phyloP scores from a whole-genome alignment of 2,329 filamentous ascomycete genomes.

The Colletotrichum higginsianum region DNA sequence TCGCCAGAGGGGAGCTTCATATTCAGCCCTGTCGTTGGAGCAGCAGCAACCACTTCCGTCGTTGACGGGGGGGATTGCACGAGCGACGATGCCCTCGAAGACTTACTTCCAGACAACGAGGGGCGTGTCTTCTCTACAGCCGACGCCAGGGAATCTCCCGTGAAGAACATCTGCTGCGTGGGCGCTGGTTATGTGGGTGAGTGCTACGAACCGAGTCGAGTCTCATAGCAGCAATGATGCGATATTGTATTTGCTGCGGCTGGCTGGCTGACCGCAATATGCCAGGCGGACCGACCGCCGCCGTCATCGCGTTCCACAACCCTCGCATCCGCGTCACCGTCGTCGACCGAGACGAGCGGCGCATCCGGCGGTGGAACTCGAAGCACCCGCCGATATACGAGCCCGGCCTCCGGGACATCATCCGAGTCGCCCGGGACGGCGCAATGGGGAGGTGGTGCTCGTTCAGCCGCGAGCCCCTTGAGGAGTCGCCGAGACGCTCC shows the following conservation, averaged over 20 bases:
- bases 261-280: neutral
- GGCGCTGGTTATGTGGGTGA: conserved; percentile 83
- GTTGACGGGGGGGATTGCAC: conserved; percentile 37
- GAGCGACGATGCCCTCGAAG: conserved; percentile 40
- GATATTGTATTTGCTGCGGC: too few relatives aligned
- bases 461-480: conserved; percentile 54
- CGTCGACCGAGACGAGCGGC: conserved; percentile 75
- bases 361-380: conserved; percentile 82
- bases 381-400: conserved; percentile 82
- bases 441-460: conserved; percentile 55
- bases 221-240: too few relatives aligned
- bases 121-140: neutral
- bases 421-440: conserved; percentile 74
- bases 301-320: conserved; percentile 81
- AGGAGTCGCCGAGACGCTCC: conserved; percentile 44
- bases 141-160: conserved; percentile 20
- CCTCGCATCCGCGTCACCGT: conserved; percentile 81
- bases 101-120: neutral
- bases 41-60: conserved; percentile 43
- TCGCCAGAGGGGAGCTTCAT: conserved; percentile 60
- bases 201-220: conserved; percentile 48
- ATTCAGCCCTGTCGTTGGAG: conserved; percentile 58
- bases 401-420: conserved; percentile 77
- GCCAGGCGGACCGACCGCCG: conserved; percentile 80
- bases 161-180: conserved; percentile 79